Evolutionary conservation across 2,329 filamentous ascomycete genomes (phyloP).

Genomic region (Cyphellophora europaea): DNA sequence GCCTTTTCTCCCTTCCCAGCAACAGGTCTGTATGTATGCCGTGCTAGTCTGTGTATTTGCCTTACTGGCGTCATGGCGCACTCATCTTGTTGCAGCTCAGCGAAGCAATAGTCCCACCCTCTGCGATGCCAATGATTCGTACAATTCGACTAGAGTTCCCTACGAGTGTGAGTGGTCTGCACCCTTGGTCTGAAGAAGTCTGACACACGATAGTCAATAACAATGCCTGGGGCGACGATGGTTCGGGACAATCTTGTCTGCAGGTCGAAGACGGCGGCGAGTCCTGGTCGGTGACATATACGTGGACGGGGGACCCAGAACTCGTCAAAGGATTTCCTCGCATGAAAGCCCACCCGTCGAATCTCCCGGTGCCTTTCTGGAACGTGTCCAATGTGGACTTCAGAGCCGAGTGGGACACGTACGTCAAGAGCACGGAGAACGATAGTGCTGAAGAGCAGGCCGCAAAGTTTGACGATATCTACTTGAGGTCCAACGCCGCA

Average conservation of each 20-base stretch:
- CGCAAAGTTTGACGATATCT: constrained; percentile 6
- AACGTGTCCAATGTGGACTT: constrained; percentile 10
- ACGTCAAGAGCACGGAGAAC: constrained; percentile 6
- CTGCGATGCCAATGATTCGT: constrained; percentile 7
- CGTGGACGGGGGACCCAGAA: constrained; percentile 8
- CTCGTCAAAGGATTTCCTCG: constrained; percentile 11
- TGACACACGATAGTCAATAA: constrained; percentile 7
- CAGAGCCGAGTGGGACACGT: constrained; percentile 5
- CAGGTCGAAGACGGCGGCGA: constrained; percentile 4
- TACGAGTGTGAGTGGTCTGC: constrained; percentile 7
- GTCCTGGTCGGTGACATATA: constrained; percentile 8
- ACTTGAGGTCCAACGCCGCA: constrained; percentile 8
- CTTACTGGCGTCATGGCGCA: too few relatives aligned
- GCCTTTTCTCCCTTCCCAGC: too few relatives aligned
- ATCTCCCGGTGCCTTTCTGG: constrained; percentile 9
- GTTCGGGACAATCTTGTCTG: constrained; percentile 6
- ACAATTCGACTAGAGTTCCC: constrained; percentile 9
- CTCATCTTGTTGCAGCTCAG: too few relatives aligned
- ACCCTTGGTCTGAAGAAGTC: not conserved
- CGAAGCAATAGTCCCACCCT: constrained; percentile 5
- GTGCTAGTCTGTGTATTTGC: too few relatives aligned
- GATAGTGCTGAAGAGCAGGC: constrained; percentile 5
- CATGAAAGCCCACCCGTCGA: constrained; percentile 7
- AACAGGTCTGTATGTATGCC: too few relatives aligned
- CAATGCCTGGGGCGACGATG: constrained; percentile 9